Evolutionary conservation across 768 basidiomycete species (phyloP), one percentile per base, ranked within the genome.

Genomic region (Chiua virens): DNA sequence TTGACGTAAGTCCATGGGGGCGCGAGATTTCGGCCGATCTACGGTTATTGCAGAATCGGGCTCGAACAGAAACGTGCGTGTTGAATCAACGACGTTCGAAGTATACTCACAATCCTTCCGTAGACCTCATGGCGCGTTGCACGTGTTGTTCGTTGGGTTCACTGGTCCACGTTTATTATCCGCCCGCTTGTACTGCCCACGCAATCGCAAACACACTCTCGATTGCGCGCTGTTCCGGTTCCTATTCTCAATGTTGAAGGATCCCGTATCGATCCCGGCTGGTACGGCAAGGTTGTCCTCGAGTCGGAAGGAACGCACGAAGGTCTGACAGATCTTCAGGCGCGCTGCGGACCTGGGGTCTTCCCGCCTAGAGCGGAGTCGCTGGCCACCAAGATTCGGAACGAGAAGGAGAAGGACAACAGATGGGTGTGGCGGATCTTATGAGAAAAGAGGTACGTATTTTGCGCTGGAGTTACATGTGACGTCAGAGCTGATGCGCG

Each of bases 131-230:
- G 89, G 89, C 30, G 77, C 79, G 5, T 74, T 82, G 55, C 89
- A 91, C 57, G 89, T 53, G 87, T 92, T 46, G 85, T 92, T 13
- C 85, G 87, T 25, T 93, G 91, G 90, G 81, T 89, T 0, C 82
- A 92, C 59, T 86, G 90, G 14, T 87, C 90, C 3, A 81, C 84
- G 7, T 92, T 92, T 69, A 74, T 76, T 11, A 77, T 92, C 37
- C 79, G 81, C 2, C 80, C 84, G 0, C 75, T 68, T 47, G 64
- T 69, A 52, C 59, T 71, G 56, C 58, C 73, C 56, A 58, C 53
- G 43, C 52, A 64, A 62, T 41, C 68, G 42, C 56, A 62, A 54
- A 59, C 54, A 9, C 56, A 57, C 17, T 54, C 68, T 3, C 72
- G 70, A 2, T 53, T 66, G 0, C 67, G 65, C 15, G n/a, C n/a